Percentiles rank a stretch among this genome's conserved stretches.
Conservation (phyloP, 78 protist genomes). For the slime mould (Dictyostelium discoideum) region DNA sequence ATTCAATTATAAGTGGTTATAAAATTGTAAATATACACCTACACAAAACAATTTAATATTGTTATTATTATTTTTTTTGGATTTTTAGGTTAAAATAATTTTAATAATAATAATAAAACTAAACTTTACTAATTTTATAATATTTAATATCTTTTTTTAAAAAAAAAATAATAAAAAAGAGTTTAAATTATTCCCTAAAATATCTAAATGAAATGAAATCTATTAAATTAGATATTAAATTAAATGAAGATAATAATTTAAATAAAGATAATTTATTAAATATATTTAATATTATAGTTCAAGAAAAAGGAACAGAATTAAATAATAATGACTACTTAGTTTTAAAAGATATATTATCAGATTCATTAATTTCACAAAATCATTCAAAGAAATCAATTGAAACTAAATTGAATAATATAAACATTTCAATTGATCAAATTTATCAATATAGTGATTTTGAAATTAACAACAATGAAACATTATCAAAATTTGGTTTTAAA, state of each 20-base stretch:
- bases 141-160: too few relatives aligned
- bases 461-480: background rate
- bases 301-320: background rate
- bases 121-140: too few relatives aligned
- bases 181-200: background rate
- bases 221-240: background rate
- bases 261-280: background rate
- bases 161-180: background rate
- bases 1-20: slow-evolving; percentile 20
- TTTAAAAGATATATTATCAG: background rate
- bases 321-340: background rate
- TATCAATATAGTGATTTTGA: background rate
- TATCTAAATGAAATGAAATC: background rate
- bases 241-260: background rate
- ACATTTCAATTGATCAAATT: background rate
- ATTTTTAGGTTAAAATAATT: background rate
- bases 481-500: background rate
- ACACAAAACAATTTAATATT: background rate
- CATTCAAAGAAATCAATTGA: background rate
- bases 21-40: background rate
- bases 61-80: background rate
- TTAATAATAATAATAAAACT: too few relatives aligned
- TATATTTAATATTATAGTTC: background rate
- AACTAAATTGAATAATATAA: background rate
- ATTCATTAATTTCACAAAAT: background rate